These are phyloP conservation scores for Saccharum officinarum DNA, from an alignment of 176 grass and related monocot genomes.

Conservation along the genomic window DNA sequence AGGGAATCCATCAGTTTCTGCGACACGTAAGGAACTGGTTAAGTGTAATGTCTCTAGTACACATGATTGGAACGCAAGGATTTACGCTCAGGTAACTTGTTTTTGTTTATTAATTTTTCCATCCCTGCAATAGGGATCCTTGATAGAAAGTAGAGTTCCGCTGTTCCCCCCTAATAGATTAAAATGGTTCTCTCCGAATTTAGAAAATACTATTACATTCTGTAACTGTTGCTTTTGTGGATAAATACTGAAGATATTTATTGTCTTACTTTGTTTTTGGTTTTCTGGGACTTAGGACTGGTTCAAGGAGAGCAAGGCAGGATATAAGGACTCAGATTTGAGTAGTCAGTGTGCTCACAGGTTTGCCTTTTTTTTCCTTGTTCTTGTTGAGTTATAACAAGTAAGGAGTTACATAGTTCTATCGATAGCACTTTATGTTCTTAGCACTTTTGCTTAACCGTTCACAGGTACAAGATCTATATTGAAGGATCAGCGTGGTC, in stretches of 20 bases:
- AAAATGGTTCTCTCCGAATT: background rate
- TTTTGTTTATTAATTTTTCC: background rate
- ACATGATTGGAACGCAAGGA: constrained; percentile 80
- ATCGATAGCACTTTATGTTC: background rate
- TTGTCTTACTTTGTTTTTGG: background rate
- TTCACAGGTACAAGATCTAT: constrained; percentile 83
- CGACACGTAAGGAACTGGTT: constrained; percentile 59
- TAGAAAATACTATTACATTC: background rate
- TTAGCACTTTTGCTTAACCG: constrained; percentile 20
- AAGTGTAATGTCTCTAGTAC: constrained; percentile 66
- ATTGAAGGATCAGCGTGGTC: constrained; percentile 93
- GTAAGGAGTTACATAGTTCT: background rate
- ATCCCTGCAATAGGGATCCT: background rate
- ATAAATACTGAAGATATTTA: background rate
- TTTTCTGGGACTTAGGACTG: constrained; percentile 58
- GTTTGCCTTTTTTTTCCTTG: constrained; percentile 17
- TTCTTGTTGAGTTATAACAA: constrained; percentile 8
- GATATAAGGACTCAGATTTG: constrained; percentile 74
- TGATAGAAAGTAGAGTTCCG: constrained; percentile 2
- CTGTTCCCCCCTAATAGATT: too few relatives aligned
- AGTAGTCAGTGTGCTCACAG: constrained; percentile 75
- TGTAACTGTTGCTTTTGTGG: background rate
- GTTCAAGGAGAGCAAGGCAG: constrained; percentile 67
- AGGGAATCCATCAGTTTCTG: constrained; percentile 77
- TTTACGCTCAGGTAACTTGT: constrained; percentile 65